Conservation (phyloP, 2,329 filamentous ascomycete genomes). For the Cladophialophora chaetospira region DNA sequence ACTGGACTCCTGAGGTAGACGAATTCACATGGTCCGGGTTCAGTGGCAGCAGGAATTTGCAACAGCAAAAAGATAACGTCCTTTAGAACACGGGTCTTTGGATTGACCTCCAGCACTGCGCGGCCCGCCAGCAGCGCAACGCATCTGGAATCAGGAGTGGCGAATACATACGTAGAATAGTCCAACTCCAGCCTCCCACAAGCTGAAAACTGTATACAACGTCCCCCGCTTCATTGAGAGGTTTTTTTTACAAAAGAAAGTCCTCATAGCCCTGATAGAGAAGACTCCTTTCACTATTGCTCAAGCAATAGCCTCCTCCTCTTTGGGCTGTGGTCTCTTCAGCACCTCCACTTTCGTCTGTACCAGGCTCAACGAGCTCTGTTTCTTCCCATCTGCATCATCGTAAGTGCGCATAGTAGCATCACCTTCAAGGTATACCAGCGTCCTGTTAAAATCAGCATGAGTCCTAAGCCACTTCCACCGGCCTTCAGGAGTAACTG, state of each 20-base stretch:
- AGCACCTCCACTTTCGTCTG: constrained; percentile 67
- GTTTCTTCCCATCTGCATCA: constrained; percentile 65
- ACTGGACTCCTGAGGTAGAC: background rate
- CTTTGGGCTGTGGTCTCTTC: constrained; percentile 29
- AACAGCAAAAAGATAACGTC: background rate
- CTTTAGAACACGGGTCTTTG: no score
- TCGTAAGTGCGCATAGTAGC: constrained; percentile 68
- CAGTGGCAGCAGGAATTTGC: background rate
- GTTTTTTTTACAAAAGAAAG: background rate
- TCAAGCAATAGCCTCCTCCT: constrained; percentile 15
- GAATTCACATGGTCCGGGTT: background rate
- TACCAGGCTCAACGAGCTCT: constrained; percentile 65
- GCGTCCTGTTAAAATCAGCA: constrained; percentile 57
- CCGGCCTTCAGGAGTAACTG: background rate
- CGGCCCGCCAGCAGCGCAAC: background rate
- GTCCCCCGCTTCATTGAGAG: background rate
- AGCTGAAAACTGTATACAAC: background rate
- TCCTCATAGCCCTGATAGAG: background rate
- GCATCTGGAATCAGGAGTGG: constrained; percentile 21
- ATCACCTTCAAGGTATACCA: constrained; percentile 83
- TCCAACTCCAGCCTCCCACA: background rate
- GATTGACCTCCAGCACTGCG: no score
- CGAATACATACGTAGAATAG: constrained; percentile 9
- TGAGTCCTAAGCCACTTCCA: background rate
- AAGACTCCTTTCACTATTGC: background rate